Evolutionary conservation across 2,329 filamentous ascomycete genomes (phyloP), one percentile per base, ranked within the genome.

Genomic region (Amylocarpus encephaloides): DNA sequence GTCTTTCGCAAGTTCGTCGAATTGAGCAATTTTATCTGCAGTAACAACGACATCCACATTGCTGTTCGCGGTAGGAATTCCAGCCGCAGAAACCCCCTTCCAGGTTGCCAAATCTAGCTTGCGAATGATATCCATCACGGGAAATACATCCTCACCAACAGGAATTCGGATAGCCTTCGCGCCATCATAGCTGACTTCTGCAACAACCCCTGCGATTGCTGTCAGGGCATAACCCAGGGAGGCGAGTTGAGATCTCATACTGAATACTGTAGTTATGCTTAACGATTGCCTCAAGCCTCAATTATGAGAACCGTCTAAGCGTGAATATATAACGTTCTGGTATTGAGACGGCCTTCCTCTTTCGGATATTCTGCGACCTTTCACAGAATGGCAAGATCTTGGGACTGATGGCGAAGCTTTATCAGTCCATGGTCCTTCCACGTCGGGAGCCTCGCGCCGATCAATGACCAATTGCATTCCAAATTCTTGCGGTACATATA

Each of bases 1-100:
- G 12, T 61, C 64, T 16, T 56, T 51, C 1, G 58, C 59, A 13
- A 69, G 56, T n/a, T 64, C 58, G 41, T 71, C 57, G 52, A 74
- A 73, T 6, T 63, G 64, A 1, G 60, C 56, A 16, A 72, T 49
- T 33, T 71, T 64, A 9, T 66, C 62, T 11, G 66, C 67, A 12
- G 70, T 62, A 45, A 75, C 63, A n/a, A 70, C 66, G 41, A 75
- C 58, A 53, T 74, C 72, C 40, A 71, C 67, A 52, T 68, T 61
- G 1, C 56, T 59, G 34, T 61, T 61, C 12, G 57, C 34, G 7
- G 53, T 54, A 22, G 54, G 50, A 10, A 57, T 33, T 2, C 55
- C 57, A 48, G 51, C 39, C 26, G 57, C 54, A 18, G 55, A 53
- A 11, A 59, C 58, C 36, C 67, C 63, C 38, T 70, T 67, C 66